Conservation (phyloP, 768 basidiomycete species). For the Epithele typhae region DNA sequence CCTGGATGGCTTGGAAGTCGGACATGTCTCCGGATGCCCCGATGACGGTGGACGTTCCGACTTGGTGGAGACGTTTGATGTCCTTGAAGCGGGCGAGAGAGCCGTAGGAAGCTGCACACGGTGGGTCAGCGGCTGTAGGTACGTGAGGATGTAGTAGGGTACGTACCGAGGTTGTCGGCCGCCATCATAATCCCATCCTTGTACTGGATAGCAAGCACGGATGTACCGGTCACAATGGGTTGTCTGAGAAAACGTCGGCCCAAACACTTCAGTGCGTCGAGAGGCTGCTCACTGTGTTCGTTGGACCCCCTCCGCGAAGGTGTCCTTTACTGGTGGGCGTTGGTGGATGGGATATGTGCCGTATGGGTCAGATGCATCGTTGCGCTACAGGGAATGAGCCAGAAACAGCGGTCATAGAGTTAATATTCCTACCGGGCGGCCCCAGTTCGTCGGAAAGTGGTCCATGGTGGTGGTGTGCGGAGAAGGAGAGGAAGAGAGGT, state of each 20-base stretch:
- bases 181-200: constrained; percentile 98
- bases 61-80: constrained; percentile 79
- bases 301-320: constrained; percentile 63
- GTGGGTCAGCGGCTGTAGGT: background rate
- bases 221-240: constrained; percentile 96
- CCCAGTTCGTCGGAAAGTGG: constrained; percentile 84
- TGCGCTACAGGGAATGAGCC: constrained; percentile 41
- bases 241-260: constrained; percentile 47
- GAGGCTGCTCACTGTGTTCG: constrained; percentile 64
- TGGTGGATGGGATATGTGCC: constrained; percentile 73
- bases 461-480: constrained; percentile 47
- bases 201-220: constrained; percentile 89
- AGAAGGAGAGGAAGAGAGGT: background rate
- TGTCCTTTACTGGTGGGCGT: constrained; percentile 45
- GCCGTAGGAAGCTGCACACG: constrained; percentile 79
- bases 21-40: constrained; percentile 97
- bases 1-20: constrained; percentile 93
- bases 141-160: background rate
- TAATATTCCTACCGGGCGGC: constrained; percentile 55
- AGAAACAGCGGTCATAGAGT: background rate
- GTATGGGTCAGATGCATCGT: constrained; percentile 72
- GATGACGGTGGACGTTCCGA: constrained; percentile 81
- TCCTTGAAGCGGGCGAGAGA: constrained; percentile 97
- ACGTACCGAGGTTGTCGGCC: constrained; percentile 90
- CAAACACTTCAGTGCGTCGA: background rate